Conservation (phyloP, 768 basidiomycete genomes). For the Auricularia sp. region DNA sequence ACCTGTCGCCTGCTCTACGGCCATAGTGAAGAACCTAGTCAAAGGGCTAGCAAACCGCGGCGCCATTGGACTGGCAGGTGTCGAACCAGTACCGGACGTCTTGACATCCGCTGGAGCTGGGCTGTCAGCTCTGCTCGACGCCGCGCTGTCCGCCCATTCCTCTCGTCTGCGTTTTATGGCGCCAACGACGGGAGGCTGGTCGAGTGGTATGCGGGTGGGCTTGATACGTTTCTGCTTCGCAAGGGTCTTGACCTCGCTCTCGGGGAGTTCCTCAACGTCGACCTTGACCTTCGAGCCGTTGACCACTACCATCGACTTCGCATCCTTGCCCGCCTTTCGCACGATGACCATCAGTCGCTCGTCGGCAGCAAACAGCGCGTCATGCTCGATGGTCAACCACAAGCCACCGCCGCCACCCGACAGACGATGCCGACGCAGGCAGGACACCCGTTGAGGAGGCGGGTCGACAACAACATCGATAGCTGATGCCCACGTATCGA, state of each 20-base stretch:
- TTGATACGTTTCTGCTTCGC: constrained; percentile 79
- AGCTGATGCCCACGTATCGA: constrained; percentile 77
- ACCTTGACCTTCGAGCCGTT: constrained; percentile 80
- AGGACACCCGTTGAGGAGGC: constrained; percentile 73
- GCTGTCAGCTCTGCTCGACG: constrained; percentile 9
- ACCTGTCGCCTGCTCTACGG: constrained; percentile 52
- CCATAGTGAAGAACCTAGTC: constrained; percentile 59
- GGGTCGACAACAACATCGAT: constrained; percentile 89
- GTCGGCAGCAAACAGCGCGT: constrained; percentile 63
- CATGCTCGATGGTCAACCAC: constrained; percentile 89
- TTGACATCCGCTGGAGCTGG: constrained; percentile 7
- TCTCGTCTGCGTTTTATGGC: constrained; percentile 57
- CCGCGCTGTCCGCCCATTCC: constrained; percentile 47
- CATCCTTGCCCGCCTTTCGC: constrained; percentile 50
- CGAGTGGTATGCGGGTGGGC: constrained; percentile 77
- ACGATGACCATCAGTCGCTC: constrained; percentile 70
- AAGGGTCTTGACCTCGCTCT: constrained; percentile 74
- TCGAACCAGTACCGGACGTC: constrained; percentile 12
- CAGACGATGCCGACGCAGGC: constrained; percentile 76
- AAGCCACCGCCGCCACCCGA: constrained; percentile 83
- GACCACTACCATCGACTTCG: constrained; percentile 73
- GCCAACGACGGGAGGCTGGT: constrained; percentile 79
- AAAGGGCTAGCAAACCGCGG: constrained; percentile 64
- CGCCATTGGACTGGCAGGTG: constrained; percentile 21
- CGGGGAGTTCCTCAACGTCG: constrained; percentile 81